These are phyloP conservation scores for Kodamaea derodonti DNA, from an alignment of 1,139 yeast species.

Conservation along the genomic window DNA sequence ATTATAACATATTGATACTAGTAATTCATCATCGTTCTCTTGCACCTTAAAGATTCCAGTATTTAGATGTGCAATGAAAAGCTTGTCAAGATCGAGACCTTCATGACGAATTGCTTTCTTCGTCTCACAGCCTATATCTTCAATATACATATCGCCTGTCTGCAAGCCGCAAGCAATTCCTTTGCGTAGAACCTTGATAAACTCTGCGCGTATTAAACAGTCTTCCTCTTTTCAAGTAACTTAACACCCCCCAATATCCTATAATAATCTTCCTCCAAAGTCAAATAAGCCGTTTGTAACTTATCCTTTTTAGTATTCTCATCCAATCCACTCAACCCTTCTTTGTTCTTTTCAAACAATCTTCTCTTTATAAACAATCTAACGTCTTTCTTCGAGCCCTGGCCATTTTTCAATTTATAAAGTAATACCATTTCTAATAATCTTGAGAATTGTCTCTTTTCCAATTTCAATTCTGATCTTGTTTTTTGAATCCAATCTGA, in stretches of 20 bases:
- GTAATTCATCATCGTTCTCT: no score
- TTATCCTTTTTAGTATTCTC: slow-evolving; percentile 59
- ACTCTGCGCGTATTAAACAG: no score
- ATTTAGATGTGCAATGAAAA: no score
- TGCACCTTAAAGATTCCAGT: no score
- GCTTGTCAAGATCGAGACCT: no score
- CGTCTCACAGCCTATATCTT: no score
- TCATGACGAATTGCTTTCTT: no score
- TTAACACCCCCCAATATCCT: slow-evolving; percentile 46
- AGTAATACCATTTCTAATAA: slow-evolving; percentile 72
- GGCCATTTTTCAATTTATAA: slow-evolving; percentile 33
- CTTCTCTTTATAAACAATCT: slow-evolving; percentile 68
- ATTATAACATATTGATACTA: no score
- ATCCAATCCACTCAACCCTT: slow-evolving; percentile 67
- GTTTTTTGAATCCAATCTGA: slow-evolving; percentile 42
- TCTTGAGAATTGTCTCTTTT: slow-evolving; percentile 73
- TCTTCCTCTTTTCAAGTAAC: slow-evolving; percentile 16
- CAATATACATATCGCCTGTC: no score
- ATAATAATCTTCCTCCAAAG: slow-evolving; percentile 65
- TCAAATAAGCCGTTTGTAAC: slow-evolving; percentile 69
- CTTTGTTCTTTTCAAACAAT: slow-evolving; percentile 72
- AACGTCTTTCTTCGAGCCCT: slow-evolving; percentile 30
- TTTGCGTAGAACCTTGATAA: no score
- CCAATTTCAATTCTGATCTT: slow-evolving; percentile 53
- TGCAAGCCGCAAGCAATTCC: no score